Evolutionary conservation across 2,329 filamentous ascomycete species (phyloP).

Genomic region (Sporothrix curviconia): DNA sequence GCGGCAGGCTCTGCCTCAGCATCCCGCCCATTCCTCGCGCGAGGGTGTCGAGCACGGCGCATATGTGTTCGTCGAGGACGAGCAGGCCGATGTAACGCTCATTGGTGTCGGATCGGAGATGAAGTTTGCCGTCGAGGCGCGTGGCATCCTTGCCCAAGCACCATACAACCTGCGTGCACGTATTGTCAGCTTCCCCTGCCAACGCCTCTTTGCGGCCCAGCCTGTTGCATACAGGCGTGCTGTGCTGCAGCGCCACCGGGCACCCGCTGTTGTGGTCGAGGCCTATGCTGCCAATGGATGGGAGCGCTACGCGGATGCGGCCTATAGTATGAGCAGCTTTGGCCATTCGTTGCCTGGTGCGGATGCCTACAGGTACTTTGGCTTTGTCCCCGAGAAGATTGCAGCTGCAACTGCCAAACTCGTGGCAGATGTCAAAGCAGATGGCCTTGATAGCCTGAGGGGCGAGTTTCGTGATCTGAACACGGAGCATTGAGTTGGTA

Average conservation of each 20-base stretch:
- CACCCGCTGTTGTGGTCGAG: conserved; percentile 48
- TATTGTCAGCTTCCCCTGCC: conserved; percentile 33
- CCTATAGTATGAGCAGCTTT: conserved; percentile 41
- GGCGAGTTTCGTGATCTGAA: too few species aligned
- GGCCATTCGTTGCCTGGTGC: conserved; percentile 45
- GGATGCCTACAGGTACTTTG: conserved; percentile 47
- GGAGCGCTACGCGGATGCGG: conserved; percentile 50
- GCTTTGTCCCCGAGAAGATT: conserved; percentile 38
- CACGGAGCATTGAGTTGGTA: too few species aligned
- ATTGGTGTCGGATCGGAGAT: conserved; percentile 34
- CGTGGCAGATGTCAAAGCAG: too few species aligned
- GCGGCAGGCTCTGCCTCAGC: conserved; percentile 34
- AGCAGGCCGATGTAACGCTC: conserved; percentile 32
- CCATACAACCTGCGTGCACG: conserved; percentile 26
- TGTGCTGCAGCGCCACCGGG: conserved; percentile 32
- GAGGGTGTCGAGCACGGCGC: conserved; percentile 33
- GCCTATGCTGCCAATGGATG: conserved; percentile 46
- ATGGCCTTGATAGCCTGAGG: too few species aligned
- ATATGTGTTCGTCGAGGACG: conserved; percentile 32
- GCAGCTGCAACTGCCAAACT: too few species aligned
- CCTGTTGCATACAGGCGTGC: conserved; percentile 29
- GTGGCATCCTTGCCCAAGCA: conserved; percentile 29
- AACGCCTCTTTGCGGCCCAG: conserved; percentile 31
- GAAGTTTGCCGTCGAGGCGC: conserved; percentile 37
- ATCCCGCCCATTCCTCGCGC: conserved; percentile 28